Conservation (phyloP, 176 grass and related monocot genomes). For the Panicum miliaceum region DNA sequence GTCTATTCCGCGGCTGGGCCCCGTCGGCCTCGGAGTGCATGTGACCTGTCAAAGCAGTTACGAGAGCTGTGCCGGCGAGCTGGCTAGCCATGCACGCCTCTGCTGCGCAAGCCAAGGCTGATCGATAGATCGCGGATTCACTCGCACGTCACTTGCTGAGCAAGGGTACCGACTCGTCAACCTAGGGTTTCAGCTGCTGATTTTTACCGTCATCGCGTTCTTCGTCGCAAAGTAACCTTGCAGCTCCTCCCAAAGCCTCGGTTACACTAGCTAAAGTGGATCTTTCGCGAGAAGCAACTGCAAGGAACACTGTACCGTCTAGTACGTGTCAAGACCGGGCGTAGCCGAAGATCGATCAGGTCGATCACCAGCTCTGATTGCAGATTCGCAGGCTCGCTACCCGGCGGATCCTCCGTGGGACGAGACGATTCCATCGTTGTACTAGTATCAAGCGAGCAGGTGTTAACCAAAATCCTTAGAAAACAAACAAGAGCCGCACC, state of each 20-base stretch:
- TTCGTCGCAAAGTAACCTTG: neutral
- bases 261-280: neutral
- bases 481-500: no score
- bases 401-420: conserved; percentile 11
- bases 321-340: neutral
- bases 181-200: neutral
- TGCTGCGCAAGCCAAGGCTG: conserved; percentile 17
- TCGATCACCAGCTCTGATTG: neutral
- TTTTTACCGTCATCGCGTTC: neutral
- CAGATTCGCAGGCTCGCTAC: neutral
- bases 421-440: neutral
- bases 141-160: neutral
- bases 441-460: neutral
- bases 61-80: neutral
- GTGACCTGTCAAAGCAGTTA: conserved; percentile 30
- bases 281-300: neutral
- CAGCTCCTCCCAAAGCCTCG: neutral
- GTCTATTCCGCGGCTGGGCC: neutral
- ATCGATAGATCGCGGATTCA: conserved; percentile 24
- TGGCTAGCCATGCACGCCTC: neutral
- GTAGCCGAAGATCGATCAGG: neutral
- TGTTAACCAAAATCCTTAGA: no score
- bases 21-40: conserved; percentile 24
- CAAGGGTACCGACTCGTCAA: neutral
- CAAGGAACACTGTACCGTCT: neutral